These are phyloP conservation scores for Malassezia japonica DNA, from an alignment of 1,284 basidiomycete genomes.

Conservation along the genomic window DNA sequence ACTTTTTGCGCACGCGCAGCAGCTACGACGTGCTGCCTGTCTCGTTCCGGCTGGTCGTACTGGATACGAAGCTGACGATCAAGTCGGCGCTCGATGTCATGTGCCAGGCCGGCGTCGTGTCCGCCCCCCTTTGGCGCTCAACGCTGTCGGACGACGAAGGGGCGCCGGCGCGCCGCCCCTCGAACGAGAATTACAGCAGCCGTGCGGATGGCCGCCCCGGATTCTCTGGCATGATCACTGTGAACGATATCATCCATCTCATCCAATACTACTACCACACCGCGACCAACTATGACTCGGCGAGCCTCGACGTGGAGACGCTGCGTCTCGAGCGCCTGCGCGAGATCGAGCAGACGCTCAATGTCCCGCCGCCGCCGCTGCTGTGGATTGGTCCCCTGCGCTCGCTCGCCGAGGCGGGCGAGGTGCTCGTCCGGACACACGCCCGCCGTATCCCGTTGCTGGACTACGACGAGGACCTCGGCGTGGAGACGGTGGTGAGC, in stretches of 20 bases:
- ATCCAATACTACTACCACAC: conserved; percentile 46
- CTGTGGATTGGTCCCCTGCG: conserved; percentile 73
- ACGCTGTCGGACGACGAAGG: conserved; percentile 22
- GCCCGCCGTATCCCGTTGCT: conserved; percentile 87
- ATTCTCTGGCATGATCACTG: conserved; percentile 47
- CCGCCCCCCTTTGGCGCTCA: conserved; percentile 75
- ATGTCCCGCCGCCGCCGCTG: conserved; percentile 83
- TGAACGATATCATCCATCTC: conserved; percentile 47
- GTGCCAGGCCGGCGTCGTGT: conserved; percentile 67
- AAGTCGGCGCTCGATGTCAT: conserved; percentile 46
- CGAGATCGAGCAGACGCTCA: conserved; percentile 85
- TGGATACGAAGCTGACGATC: conserved; percentile 57
- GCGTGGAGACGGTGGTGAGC: conserved; percentile 87
- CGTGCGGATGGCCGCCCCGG: conserved; percentile 28
- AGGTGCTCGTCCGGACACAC: conserved; percentile 84
- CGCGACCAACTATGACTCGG: conserved; percentile 61
- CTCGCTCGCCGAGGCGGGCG: conserved; percentile 81
- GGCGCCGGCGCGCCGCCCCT: not conserved
- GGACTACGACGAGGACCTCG: conserved; percentile 84
- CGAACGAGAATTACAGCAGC: not conserved
- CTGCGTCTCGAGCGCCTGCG: conserved; percentile 63
- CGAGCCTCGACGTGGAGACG: conserved; percentile 83
- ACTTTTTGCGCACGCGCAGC: conserved; percentile 71
- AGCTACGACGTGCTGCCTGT: conserved; percentile 93
- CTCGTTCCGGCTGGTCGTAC: conserved; percentile 86